Conservation (phyloP, 108 stramenopile genomes). For the Cyclotella baltica region DNA sequence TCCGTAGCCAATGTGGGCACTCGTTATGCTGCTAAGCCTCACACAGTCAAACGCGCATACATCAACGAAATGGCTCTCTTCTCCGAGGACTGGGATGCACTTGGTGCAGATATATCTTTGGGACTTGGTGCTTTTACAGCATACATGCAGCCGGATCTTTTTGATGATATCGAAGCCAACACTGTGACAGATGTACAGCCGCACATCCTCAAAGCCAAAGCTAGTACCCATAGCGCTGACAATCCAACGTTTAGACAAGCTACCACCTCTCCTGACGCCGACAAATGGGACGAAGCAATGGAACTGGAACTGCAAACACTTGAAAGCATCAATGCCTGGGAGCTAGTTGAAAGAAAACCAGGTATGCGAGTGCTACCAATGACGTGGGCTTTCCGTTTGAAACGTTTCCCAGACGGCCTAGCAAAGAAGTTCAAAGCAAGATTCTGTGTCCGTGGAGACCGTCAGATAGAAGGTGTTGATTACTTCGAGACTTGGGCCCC, state of each 20-base stretch:
- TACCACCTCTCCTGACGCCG: constrained; percentile 29
- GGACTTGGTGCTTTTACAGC: background rate
- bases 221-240: background rate
- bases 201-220: background rate
- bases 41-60: background rate
- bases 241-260: constrained; percentile 14
- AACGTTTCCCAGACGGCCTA: constrained; percentile 60
- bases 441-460: constrained; percentile 53
- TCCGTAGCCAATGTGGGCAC: background rate
- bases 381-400: constrained; percentile 57
- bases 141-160: constrained; percentile 16
- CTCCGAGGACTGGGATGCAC: background rate
- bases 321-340: constrained; percentile 30
- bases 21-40: background rate
- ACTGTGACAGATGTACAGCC: background rate
- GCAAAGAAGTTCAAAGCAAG: constrained; percentile 61
- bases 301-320: constrained; percentile 32
- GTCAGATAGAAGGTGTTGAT: constrained; percentile 37
- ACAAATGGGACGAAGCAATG: constrained; percentile 31
- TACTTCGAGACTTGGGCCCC: too few relatives aligned
- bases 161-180: background rate
- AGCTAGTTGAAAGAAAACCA: constrained; percentile 16
- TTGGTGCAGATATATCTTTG: background rate
- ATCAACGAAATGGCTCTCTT: background rate
- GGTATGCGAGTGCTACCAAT: constrained; percentile 43